These are phyloP conservation scores for Eucalyptus curtisii DNA, from an alignment of 345 rosid genomes.

Conservation along the genomic window DNA sequence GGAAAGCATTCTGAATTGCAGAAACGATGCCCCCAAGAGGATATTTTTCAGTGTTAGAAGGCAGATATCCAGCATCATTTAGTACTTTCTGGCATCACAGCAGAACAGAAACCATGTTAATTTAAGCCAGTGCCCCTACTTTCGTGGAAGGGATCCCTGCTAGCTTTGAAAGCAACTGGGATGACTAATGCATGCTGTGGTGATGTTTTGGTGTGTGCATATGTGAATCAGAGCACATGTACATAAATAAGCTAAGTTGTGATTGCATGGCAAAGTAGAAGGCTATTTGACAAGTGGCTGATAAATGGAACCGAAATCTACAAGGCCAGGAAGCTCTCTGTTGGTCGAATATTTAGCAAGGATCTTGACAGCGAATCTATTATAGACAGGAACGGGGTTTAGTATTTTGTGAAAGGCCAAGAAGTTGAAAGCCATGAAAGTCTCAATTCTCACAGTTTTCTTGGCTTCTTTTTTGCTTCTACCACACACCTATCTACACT, in stretches of 20 bases:
- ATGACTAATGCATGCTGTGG: neutral
- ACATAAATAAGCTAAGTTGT: neutral
- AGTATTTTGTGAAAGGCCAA: neutral
- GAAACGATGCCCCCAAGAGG: constrained; percentile 85
- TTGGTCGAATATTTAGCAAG: neutral
- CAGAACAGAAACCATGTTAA: neutral
- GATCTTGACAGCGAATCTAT: neutral
- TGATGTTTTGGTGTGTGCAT: neutral
- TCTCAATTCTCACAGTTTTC: neutral
- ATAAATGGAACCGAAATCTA: neutral
- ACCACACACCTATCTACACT: neutral
- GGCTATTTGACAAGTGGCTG: neutral
- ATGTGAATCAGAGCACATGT: neutral
- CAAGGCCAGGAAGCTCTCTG: neutral
- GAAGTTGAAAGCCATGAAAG: neutral
- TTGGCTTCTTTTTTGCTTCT: neutral
- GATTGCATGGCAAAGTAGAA: neutral
- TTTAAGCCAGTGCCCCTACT: neutral
- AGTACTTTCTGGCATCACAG: constrained; percentile 49
- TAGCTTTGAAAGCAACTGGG: neutral
- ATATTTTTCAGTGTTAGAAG: constrained; percentile 80
- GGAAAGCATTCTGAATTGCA: constrained; percentile 86
- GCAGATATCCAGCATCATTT: constrained; percentile 75
- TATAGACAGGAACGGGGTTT: neutral
- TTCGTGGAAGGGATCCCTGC: neutral